These are phyloP conservation scores for Pythium vanterpoolii DNA, from an alignment of 352 stramenopile genomes.

Conservation along the genomic window DNA sequence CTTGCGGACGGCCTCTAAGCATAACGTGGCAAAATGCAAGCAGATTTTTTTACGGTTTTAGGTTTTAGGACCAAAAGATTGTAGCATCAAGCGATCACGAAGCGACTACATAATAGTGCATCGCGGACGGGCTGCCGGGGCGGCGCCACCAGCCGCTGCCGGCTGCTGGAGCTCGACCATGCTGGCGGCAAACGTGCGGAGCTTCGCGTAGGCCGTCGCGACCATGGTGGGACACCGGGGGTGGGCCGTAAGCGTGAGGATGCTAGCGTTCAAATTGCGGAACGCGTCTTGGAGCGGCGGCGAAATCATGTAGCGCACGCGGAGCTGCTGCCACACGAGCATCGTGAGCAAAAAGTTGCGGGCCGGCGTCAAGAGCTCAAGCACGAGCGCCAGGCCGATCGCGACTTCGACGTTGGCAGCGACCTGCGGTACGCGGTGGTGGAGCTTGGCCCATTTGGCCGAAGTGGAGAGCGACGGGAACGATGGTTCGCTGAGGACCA, in stretches of 20 bases:
- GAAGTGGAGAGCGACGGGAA: conserved; percentile 50
- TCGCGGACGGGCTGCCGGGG: conserved; percentile 29
- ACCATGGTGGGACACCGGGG: conserved; percentile 64
- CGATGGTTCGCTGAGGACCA: conserved; percentile 55
- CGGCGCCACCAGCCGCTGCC: conserved; percentile 26
- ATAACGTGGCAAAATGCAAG: neutral
- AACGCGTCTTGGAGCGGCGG: conserved; percentile 83
- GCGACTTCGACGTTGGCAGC: conserved; percentile 78
- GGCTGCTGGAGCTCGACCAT: conserved; percentile 59
- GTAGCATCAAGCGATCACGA: too few species aligned
- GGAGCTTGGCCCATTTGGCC: conserved; percentile 79
- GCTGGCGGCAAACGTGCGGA: conserved; percentile 61
- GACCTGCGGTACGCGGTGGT: conserved; percentile 77
- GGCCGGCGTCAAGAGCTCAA: conserved; percentile 82
- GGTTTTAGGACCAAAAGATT: too few species aligned
- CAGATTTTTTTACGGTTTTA: neutral
- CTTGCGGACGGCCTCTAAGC: conserved; percentile 21
- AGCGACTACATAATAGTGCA: conserved; percentile 71
- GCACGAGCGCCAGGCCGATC: conserved; percentile 71
- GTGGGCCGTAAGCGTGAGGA: conserved; percentile 59
- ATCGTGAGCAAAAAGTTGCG: conserved; percentile 86
- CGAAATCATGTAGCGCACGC: conserved; percentile 91
- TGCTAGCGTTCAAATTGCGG: conserved; percentile 56
- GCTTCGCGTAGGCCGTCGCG: conserved; percentile 55
- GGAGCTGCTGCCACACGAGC: conserved; percentile 89